Base-by-base conservation (phyloP, 1,284 basidiomycete species). In the Ustilago hordei region DNA sequence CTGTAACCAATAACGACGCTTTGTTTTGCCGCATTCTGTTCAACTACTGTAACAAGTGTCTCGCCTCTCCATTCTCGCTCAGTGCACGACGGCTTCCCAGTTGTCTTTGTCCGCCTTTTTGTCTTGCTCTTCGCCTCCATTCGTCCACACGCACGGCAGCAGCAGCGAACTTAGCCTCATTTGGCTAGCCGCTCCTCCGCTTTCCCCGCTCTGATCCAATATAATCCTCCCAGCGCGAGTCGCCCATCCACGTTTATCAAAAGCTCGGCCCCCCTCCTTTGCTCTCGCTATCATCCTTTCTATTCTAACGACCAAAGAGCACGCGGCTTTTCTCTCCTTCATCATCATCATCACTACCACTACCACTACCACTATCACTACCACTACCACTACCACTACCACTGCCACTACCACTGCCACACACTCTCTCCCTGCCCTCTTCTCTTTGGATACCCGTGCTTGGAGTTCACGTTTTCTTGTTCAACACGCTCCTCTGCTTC, bases 161-260 rank as follows among this genome's bases (percentile, higher is more conserved):
- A 15, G 39, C 39, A 15, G 39, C 39, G 7, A 19, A 19, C 43
- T 19, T 47, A 35, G 54, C 35, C 50, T 39, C 45, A 41, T n/a
- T 28, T 28, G 23, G 23, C 23, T 28, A 28, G 23, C 23, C 23
- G 9, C 23, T 28, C 48, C 56, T 47, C 48, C 53, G 57, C 61
- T 57, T 65, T 70, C 63, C 63, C 67, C 61, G 61, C 61, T 59
- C 57, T 55, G 8, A 45, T 59, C 50, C 62, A 61, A 65, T 70
- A 70, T 60, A 61, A 61, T 3, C 48, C 54, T 35, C 38, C 31
- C 15, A 35, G 32, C 23, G 6, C 41, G 4, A 13, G 31, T 55
- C 50, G 55, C 19, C 48, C 31, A 34, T 23, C 31, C 50, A 38
- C 34, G 39, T 32, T 32, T 38, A 2, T 7, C 3, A 17, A 52